Base-by-base conservation (phyloP, 306 rosid species). In the Rosa persica region DNA sequence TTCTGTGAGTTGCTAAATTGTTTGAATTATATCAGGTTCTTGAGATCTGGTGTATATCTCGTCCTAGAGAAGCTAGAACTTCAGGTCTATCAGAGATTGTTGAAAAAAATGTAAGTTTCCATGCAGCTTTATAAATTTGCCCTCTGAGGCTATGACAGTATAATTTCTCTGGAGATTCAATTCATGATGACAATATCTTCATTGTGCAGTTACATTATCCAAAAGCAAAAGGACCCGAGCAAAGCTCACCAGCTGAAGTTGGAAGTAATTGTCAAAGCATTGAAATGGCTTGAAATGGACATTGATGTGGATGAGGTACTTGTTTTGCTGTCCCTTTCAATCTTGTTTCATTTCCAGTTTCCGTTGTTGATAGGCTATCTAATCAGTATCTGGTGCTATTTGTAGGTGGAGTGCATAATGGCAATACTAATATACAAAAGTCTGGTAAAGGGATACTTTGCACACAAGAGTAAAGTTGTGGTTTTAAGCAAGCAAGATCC, bases 11-110 rank as follows among this genome's bases (percentile, higher is more conserved):
- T 75, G 54, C 58, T 12, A 52, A 77, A 62, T 75, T 30, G 49
- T 77, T 71, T 84, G 39, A 67, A 78, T 6, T 77, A 34, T 58
- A 70, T 58, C 82, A 93, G 99, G 88, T 95, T 93, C 91, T 88
- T 95, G 84, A 90, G 96, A 85, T 95, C 98, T 46, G 99, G 99
- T 47, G 99, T 95, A 27, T 93, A 91, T 89, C 97, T 95, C 61
- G 99, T 95, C 82, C 89, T 95, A 9, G 99, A 95, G 83, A 95
- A 95, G 89, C 85, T 95, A 81, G 99, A 95, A 86, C 99, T 95
- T 70, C 99, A 93, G 83, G 96, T 91, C 39, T 91, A 93, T 87
- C 99, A 93, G 90, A 91, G 98, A 85, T 78, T 95, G 85, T 82
- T 95, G 68, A 95, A 95, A 92, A 95, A 95, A 89, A 93, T 95